Conservation (phyloP, 805 yeast species). For the Lipomyces sp. region DNA sequence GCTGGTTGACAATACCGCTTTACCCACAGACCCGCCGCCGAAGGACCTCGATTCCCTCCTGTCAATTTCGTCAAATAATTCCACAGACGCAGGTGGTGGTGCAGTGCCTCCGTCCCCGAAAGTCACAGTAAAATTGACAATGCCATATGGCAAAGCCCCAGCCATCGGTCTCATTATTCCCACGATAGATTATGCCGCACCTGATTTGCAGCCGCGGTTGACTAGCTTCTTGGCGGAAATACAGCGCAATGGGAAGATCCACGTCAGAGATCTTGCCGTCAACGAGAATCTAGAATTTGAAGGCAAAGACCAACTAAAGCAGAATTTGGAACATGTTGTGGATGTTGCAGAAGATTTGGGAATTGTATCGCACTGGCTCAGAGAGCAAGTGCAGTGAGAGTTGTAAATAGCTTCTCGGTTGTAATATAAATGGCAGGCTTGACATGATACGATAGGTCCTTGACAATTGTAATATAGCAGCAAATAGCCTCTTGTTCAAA, state of each 20-base stretch:
- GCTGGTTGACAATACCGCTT: not conserved
- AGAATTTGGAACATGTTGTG: conserved; percentile 6
- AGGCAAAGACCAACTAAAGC: conserved; percentile 3
- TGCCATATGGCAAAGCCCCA: conserved; percentile 17
- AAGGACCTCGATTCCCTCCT: not conserved
- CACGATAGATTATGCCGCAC: conserved; percentile 2
- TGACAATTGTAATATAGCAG: no score
- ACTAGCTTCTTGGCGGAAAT: conserved; percentile 12
- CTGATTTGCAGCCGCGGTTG: not conserved
- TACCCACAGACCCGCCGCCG: no score
- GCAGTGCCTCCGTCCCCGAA: not conserved
- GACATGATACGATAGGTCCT: no score
- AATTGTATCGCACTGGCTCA: conserved; percentile 15
- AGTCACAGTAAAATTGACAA: conserved; percentile 8
- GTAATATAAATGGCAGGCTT: no score
- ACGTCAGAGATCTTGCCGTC: not conserved
- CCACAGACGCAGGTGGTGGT: not conserved
- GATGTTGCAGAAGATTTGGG: conserved; percentile 21
- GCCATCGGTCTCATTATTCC: conserved; percentile 13
- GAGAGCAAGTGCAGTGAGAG: conserved; percentile 10
- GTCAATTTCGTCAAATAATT: not conserved
- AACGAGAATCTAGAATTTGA: conserved; percentile 7
- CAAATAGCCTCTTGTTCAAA: no score
- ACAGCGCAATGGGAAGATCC: conserved; percentile 10
- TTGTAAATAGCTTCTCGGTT: no score